Conservation (phyloP, 2,329 filamentous ascomycete species). For the Talaromyces sp. region DNA sequence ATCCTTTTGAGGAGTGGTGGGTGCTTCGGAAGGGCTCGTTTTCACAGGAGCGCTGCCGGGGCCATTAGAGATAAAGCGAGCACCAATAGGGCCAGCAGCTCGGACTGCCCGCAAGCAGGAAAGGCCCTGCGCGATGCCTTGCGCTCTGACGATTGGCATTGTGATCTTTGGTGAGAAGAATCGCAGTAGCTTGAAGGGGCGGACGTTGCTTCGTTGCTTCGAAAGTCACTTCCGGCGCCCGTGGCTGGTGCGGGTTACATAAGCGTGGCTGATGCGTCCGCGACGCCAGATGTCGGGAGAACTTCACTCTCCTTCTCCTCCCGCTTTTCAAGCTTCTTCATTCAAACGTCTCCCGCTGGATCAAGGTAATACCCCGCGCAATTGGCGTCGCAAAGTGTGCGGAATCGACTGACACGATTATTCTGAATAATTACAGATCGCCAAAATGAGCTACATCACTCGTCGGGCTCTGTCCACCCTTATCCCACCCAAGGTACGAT, state of each 20-base stretch:
- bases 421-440: constrained; percentile 19
- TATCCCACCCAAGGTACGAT: constrained; percentile 91
- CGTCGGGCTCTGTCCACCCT: constrained; percentile 94
- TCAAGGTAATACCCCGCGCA: constrained; percentile 23
- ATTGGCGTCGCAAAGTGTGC: neutral
- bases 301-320: constrained; percentile 26
- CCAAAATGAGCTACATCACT: constrained; percentile 87
- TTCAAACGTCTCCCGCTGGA: constrained; percentile 14
- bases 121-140: constrained; percentile 29
- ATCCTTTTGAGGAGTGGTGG: constrained; percentile 30
- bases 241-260: constrained; percentile 12
- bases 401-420: neutral
- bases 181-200: constrained; percentile 1
- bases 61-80: constrained; percentile 29
- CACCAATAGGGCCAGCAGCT: constrained; percentile 27
- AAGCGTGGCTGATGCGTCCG: constrained; percentile 10
- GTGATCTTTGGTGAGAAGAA: constrained; percentile 15
- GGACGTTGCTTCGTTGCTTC: constrained; percentile 14
- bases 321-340: constrained; percentile 15
- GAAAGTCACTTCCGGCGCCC: constrained; percentile 9
- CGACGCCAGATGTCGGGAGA: constrained; percentile 12
- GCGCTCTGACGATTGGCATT: constrained; percentile 65
- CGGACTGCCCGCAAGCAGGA: constrained; percentile 29
- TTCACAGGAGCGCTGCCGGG: constrained; percentile 51
- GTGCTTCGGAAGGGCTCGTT: constrained; percentile 44